Evolutionary conservation across 2,329 filamentous ascomycete genomes (phyloP).

Genomic region (Fusarium xylarioides): DNA sequence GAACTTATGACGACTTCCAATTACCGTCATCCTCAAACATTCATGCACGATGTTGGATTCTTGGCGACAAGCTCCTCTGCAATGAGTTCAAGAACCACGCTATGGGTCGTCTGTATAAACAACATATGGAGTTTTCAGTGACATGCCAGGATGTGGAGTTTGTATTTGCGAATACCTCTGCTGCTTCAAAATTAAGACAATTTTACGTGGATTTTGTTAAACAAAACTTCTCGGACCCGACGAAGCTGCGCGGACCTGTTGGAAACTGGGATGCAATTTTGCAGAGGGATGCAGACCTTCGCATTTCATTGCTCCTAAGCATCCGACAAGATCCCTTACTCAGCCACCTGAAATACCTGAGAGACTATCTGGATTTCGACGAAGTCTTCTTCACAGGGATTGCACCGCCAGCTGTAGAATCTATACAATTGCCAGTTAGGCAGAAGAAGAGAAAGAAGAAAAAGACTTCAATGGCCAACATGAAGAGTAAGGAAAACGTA

Average conservation of each 20-base stretch:
- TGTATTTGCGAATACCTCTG: neutral
- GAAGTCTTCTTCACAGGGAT: neutral
- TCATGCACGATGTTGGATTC: neutral
- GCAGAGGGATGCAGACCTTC: neutral
- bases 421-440: neutral
- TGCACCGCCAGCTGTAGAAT: neutral
- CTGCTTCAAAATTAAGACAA: neutral
- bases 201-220: neutral
- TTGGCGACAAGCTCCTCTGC: neutral
- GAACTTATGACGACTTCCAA: neutral
- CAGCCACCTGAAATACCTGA: neutral
- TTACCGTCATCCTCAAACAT: neutral
- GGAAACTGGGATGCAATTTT: neutral
- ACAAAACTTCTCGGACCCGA: neutral
- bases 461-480: neutral
- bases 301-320: neutral
- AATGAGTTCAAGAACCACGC: neutral
- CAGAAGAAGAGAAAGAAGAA: neutral
- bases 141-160: neutral
- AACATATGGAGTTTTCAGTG: neutral
- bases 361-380: neutral
- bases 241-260: neutral
- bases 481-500: neutral
- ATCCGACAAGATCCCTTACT: neutral
- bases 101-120: neutral